Base-by-base conservation (phyloP, 345 rosid species). In the Eucalyptus pauciflora region DNA sequence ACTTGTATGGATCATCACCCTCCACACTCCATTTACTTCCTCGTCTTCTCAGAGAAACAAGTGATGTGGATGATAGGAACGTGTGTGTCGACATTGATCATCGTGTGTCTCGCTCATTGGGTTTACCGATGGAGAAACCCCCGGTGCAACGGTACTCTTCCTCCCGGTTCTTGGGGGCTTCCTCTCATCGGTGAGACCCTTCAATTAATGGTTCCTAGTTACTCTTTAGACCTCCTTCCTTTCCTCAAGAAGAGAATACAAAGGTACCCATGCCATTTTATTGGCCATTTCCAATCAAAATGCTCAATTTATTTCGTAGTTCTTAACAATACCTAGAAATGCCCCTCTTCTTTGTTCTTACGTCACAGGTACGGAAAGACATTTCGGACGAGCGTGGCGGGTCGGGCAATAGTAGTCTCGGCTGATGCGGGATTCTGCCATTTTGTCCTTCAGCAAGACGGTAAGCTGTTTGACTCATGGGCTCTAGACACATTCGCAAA, bases 101-200 rank as follows among this genome's bases (percentile, higher is more conserved):
- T 91, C 37, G 83, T 54, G 16, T 31, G n/a, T 64, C 43, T 87
- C 37, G 87, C 87, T 6, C 50, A 37, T 49, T 92, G 92, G 88
- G n/a, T 54, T 22, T 87, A 86, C 80, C 76, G 85, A 69, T 91
- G 93, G 93, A 90, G 90, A 88, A 92, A 91, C 60, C 89, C 91
- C 4, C 67, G 17, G 49, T 86, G 86, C 88, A 85, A 56, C 3
- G 92, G 91, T 7, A 62, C 24, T 15, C 92, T 92, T 64, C 94
- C 93, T 86, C 93, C 93, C 0, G 91, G 93, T 46, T 91, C 92
- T 7, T 67, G 86, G 62, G 92, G 93, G 16, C 83, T 92, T 13
- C 94, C 92, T 41, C 80, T 91, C 79, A 89, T 91, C 43, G 93
- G 93, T 7, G 92, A 92, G 89, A 88, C 91, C 56, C 46, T 92